Percentiles rank a stretch among this genome's conserved stretches.
Evolutionary conservation across 2,329 filamentous ascomycete genomes (phyloP).

Genomic region (Tolypocladium ovalisporum): DNA sequence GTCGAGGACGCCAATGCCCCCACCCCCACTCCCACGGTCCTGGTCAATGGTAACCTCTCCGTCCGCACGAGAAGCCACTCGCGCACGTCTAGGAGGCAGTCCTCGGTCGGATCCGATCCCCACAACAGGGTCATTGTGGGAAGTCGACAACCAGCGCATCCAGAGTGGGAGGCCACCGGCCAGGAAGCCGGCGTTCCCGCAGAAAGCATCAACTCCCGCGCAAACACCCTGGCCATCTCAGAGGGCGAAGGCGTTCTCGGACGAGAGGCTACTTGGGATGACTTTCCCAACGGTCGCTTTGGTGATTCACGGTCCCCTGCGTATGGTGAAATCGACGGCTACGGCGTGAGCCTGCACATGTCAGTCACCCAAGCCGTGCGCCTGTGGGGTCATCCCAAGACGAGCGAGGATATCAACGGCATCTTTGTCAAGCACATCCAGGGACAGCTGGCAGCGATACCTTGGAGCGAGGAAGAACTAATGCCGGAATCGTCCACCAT

Average conservation of each 20-base stretch:
- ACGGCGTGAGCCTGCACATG: conserved; percentile 90
- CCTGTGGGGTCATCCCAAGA: conserved; percentile 74
- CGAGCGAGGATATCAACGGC: conserved; percentile 58
- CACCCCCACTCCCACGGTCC: conserved; percentile 18
- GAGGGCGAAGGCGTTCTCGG: conserved; percentile 85
- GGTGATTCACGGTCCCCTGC: conserved; percentile 87
- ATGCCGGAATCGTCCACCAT: conserved; percentile 78
- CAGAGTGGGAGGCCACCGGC: conserved; percentile 61
- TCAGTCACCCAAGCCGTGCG: conserved; percentile 71
- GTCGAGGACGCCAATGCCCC: conserved; percentile 28
- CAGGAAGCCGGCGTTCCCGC: conserved; percentile 67
- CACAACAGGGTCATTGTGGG: conserved; percentile 82
- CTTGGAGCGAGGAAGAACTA: conserved; percentile 87
- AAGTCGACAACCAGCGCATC: conserved; percentile 45
- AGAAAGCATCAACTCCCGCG: conserved; percentile 63
- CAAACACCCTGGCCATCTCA: conserved; percentile 83
- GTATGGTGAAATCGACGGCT: conserved; percentile 96
- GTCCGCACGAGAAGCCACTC: conserved; percentile 20
- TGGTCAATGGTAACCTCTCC: conserved; percentile 37
- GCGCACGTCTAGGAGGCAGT: conserved; percentile 49
- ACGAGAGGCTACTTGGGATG: conserved; percentile 95
- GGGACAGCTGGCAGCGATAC: conserved; percentile 70
- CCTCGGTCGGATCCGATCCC: conserved; percentile 72
- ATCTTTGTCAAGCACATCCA: conserved; percentile 75
- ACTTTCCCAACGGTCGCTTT: conserved; percentile 94